Evolutionary conservation across 257 asterid species (phyloP), one percentile per base, ranked within the genome.

Genomic region (Nemophila menziesii): DNA sequence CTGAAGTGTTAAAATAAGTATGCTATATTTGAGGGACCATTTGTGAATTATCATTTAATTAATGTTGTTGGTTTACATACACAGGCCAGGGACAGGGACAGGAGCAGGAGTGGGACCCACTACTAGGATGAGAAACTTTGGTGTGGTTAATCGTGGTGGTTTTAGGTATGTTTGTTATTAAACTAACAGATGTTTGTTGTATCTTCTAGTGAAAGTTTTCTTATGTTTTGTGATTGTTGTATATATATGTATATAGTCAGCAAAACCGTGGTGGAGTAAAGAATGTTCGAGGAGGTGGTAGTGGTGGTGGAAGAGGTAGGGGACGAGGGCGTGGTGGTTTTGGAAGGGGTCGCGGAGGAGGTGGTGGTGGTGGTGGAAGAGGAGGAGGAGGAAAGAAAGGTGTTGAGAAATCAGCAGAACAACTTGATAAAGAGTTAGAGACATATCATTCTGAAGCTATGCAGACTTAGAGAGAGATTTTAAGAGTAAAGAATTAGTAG

Each of bases 371-470:
- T 0, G 70, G 79, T 4, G 69, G 69, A 52, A 83, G 82, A 5
- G 78, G 68, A 8, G 61, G 48, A 2, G 62, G 78, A 64, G 49
- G 39, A n/a, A 78, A 74, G 74, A 72, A 64, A 43, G 36, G 17
- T 8, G 48, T 38, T 24, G 78, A 62, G 33, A 77, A 71, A 64
- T 71, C 90, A 4, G 93, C 82, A 9, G 90, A 74, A 39, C 74
- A 81, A 1, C 86, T 81, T 26, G 86, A 81, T 72, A 81, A 71
- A 64, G 93, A 81, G 51, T 65, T 81, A 16, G 90, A 81, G 37
- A 67, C 44, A 45, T 81, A 78, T 29, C 90, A 81, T 29, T 65
- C 82, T 1, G 79, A 63, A 16, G 84, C 89, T 4, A 75, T 78
- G 90, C 37, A 16, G 18, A 33, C 27, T 45, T 16, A 41, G 16